A percentile compares a stretch with the other conserved stretches of the same genome.
phyloP scores from a whole-genome alignment of 192 early-diverging fungal genomes.

The Entomortierella parvispora region DNA sequence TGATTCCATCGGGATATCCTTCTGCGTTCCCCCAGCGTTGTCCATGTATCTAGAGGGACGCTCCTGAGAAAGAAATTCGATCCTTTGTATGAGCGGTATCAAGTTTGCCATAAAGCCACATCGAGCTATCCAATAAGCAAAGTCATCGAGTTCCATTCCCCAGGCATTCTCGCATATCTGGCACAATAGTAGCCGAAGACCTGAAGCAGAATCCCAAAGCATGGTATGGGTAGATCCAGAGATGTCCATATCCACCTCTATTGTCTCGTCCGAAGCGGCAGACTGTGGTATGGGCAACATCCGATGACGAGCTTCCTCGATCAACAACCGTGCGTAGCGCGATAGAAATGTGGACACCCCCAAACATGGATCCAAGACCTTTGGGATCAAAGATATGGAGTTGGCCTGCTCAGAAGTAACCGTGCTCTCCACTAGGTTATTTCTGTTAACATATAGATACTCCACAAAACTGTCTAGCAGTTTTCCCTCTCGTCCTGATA shows the following conservation, averaged over 20 bases:
- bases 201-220: constrained; percentile 54
- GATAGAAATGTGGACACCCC: constrained; percentile 66
- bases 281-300: constrained; percentile 3
- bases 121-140: constrained; percentile 60
- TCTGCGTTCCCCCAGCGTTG: no score
- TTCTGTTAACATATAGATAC: background rate
- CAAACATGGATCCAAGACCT: constrained; percentile 64
- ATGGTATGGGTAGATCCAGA: no score
- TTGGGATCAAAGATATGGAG: constrained; percentile 25
- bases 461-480: constrained; percentile 24
- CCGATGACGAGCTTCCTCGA: constrained; percentile 26
- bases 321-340: constrained; percentile 54
- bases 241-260: no score
- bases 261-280: no score
- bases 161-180: constrained; percentile 58
- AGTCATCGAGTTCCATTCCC: constrained; percentile 68
- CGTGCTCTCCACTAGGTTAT: no score
- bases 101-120: constrained; percentile 61
- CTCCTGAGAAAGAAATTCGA: constrained; percentile 12
- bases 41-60: no score
- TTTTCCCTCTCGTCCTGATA: constrained; percentile 11
- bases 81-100: constrained; percentile 57
- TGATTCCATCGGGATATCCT: no score
- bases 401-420: no score
- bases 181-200: constrained; percentile 35